Base-by-base conservation (phyloP, 305 asterid genomes). In the Fraxinus baroniana region DNA sequence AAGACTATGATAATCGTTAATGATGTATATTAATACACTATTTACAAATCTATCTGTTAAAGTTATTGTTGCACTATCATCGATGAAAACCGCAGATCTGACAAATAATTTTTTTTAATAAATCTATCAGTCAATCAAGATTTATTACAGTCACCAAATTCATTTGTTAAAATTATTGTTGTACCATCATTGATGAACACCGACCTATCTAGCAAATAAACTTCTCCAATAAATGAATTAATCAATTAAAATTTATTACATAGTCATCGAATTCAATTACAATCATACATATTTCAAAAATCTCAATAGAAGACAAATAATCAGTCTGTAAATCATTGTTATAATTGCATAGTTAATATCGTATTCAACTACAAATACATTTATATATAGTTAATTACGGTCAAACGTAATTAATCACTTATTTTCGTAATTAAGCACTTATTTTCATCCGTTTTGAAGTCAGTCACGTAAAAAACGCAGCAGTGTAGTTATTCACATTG, bases 391-490 rank as follows among this genome's bases (percentile, higher is more conserved):
- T 30, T 30, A 30, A 30, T 30, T 30, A 30, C 32, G 32, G 32
- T 30, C 32, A 30, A 30, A 30, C 32, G 32, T 30, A 32, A 32
- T 32, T 32, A 2, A 20, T 28, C 6, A 57, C 9, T 57, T 57
- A 1, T 55, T 17, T 57, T 1, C 1, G 24, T 18, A 4, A 26
- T 66, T 24, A 24, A 26, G 74, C 5, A 66, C 35, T 66, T 66
- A 4, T 26, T 24, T 66, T 52, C 64, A 71, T 71, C 44, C 76
- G 24, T 26, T 70, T 70, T 30, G 75, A 79, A 55, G 39, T 6
- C 66, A 2, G 85, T 86, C 89, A 86, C 88, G 83, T 57, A 76
- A 71, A 84, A 87, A 72, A 83, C 84, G 82, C 84, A 64, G 82
- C 82, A 32, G 33, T 3, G 24, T 30, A 7, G 81, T 74, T 83